These are phyloP conservation scores for Juglanconis sp. DNA, from an alignment of 2,329 filamentous ascomycete species.

Conservation along the genomic window DNA sequence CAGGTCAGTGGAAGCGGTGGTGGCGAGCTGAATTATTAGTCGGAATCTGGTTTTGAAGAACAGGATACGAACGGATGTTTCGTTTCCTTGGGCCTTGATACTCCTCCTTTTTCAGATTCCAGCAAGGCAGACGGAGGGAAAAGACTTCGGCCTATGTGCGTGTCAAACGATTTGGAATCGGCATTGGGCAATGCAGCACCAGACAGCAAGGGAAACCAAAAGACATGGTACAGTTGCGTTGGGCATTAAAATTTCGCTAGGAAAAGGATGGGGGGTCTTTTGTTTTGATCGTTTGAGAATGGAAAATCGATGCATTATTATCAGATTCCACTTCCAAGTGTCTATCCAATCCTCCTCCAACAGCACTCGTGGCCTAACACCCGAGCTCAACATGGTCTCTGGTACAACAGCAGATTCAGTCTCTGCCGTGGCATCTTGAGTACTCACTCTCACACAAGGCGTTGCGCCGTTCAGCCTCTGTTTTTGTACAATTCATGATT, in stretches of 20 bases:
- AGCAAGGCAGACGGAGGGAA: too few species aligned
- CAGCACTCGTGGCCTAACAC: too few species aligned
- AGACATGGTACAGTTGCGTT: not conserved
- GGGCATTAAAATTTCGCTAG: not conserved
- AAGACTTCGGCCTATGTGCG: too few species aligned
- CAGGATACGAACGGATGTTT: not conserved
- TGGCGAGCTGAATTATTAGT: slow-evolving; percentile 86
- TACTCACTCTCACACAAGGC: too few species aligned
- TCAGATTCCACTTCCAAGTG: too few species aligned
- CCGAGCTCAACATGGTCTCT: too few species aligned
- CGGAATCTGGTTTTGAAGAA: not conserved
- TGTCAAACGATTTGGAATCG: not conserved
- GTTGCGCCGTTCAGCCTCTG: not conserved
- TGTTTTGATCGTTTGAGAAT: not conserved
- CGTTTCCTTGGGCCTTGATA: too few species aligned
- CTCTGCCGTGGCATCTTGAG: too few species aligned
- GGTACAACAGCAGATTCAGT: too few species aligned
- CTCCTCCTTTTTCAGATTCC: too few species aligned
- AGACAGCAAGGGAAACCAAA: not conserved
- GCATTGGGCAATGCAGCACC: not conserved
- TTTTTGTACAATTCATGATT: slow-evolving; percentile 1
- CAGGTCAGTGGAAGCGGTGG: slow-evolving; percentile 72
- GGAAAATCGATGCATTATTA: slow-evolving; percentile 4
- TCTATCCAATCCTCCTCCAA: too few species aligned
- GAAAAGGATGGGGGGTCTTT: not conserved